Evolutionary conservation across 2,329 filamentous ascomycete species (phyloP).

Genomic region (Hypoxylon sp.): DNA sequence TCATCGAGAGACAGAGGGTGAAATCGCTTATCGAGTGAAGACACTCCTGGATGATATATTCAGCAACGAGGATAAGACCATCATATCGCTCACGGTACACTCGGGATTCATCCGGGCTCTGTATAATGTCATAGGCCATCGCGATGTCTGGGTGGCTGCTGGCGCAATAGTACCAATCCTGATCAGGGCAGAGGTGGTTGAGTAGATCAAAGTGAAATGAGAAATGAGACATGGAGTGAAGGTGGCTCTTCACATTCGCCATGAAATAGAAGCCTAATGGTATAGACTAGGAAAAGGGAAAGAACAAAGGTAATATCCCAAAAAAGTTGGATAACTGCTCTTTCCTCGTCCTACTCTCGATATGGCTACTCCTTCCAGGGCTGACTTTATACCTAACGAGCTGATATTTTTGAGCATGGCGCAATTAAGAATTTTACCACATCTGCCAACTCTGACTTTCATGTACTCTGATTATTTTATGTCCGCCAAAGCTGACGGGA

Average conservation of each 20-base stretch:
- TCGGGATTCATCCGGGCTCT: conserved; percentile 63
- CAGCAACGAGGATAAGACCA: conserved; percentile 55
- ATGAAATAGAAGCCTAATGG: neutral
- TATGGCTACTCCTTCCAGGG: neutral
- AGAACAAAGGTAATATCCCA: conserved; percentile 6
- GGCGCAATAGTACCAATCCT: conserved; percentile 70
- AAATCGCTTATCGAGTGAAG: conserved; percentile 62
- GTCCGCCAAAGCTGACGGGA: neutral
- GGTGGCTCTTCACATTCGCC: neutral
- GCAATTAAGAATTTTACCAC: neutral
- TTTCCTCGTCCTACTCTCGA: neutral
- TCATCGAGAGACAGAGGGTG: conserved; percentile 63
- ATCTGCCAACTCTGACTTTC: neutral
- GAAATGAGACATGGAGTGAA: neutral
- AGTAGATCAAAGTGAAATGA: neutral
- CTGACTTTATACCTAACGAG: neutral
- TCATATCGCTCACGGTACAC: conserved; percentile 67
- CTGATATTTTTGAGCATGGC: conserved; percentile 2
- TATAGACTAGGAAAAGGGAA: conserved; percentile 5
- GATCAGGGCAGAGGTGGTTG: conserved; percentile 60
- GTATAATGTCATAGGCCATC: conserved; percentile 60
- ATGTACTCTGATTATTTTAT: neutral
- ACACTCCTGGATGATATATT: conserved; percentile 64
- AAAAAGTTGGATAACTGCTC: neutral
- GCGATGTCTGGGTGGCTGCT: conserved; percentile 63